Evolutionary conservation across 2,329 filamentous ascomycete species (phyloP).

Genomic region (Epichloe bromicola): DNA sequence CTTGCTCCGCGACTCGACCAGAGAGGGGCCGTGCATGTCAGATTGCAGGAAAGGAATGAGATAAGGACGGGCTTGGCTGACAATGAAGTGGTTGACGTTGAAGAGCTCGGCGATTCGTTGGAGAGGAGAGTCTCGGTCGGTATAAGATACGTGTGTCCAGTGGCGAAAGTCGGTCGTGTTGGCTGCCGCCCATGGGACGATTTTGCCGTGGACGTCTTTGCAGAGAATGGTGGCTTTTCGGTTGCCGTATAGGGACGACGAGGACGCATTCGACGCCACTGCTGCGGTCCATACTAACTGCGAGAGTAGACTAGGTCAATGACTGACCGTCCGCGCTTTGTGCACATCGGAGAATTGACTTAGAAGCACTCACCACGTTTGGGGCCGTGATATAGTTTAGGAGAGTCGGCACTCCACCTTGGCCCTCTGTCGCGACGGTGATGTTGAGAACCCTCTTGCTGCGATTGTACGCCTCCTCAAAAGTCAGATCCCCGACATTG

Average conservation of each 20-base stretch:
- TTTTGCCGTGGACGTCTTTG: constrained; percentile 60
- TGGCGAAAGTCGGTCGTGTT: constrained; percentile 51
- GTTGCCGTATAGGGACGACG: constrained; percentile 50
- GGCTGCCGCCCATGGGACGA: constrained; percentile 59
- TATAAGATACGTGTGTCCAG: constrained; percentile 52
- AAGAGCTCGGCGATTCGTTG: constrained; percentile 68
- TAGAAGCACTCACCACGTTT: constrained; percentile 59
- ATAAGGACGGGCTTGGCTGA: constrained; percentile 85
- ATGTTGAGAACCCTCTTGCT: constrained; percentile 87
- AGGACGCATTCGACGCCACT: constrained; percentile 59
- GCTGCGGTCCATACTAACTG: constrained; percentile 72
- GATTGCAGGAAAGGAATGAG: constrained; percentile 73
- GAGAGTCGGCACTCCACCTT: constrained; percentile 66
- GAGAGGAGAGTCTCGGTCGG: constrained; percentile 51
- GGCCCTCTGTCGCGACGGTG: constrained; percentile 65
- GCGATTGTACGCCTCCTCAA: constrained; percentile 78
- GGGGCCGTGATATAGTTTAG: constrained; percentile 89
- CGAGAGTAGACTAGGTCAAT: neutral
- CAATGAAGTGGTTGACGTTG: constrained; percentile 91
- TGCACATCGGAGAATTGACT: neutral
- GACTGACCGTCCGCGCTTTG: neutral
- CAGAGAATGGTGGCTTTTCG: constrained; percentile 56
- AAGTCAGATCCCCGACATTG: constrained; percentile 81
- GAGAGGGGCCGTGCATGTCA: constrained; percentile 64
- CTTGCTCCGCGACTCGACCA: constrained; percentile 43